These are phyloP conservation scores for Pseudocercospora macadamiae DNA, from an alignment of 2,329 filamentous ascomycete species.

Conservation along the genomic window DNA sequence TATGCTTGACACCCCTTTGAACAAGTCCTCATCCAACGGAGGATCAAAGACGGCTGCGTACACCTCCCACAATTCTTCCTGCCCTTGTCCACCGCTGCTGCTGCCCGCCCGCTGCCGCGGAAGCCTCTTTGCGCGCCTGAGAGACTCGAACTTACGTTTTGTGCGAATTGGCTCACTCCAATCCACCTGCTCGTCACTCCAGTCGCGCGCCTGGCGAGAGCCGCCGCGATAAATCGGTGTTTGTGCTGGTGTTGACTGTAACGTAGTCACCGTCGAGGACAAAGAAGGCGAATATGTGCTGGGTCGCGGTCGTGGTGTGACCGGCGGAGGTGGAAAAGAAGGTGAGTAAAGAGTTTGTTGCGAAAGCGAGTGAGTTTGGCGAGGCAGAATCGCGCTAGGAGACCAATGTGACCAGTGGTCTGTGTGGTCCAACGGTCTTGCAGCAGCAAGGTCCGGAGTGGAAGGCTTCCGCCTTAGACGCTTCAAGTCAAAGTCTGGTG, in stretches of 20 bases:
- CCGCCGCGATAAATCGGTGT: constrained; percentile 24
- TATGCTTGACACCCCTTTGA: background rate
- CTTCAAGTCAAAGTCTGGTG: constrained; percentile 20
- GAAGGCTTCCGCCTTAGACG: constrained; percentile 25
- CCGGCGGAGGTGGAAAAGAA: constrained; percentile 17
- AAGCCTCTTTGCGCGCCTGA: constrained; percentile 36
- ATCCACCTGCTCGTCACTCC: constrained; percentile 9
- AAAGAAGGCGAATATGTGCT: constrained; percentile 29
- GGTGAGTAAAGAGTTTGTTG: constrained; percentile 12
- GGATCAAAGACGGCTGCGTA: constrained; percentile 35
- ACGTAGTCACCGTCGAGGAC: constrained; percentile 29
- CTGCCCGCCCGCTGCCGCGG: constrained; percentile 25
- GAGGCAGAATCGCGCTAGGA: constrained; percentile 19
- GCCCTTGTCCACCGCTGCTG: constrained; percentile 11
- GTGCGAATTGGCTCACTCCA: constrained; percentile 24
- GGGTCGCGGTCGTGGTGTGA: constrained; percentile 26
- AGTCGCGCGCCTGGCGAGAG: constrained; percentile 13
- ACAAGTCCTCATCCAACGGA: background rate
- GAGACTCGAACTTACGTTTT: constrained; percentile 37
- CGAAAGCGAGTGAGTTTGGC: constrained; percentile 16
- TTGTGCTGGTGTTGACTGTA: constrained; percentile 30
- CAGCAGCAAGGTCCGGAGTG: constrained; percentile 18
- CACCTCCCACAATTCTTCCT: constrained; percentile 34
- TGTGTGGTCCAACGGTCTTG: constrained; percentile 6
- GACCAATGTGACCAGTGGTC: constrained; percentile 7